A percentile compares a stretch with the other conserved stretches of the same genome.
Evolutionary conservation across 2,329 filamentous ascomycete genomes (phyloP).

Genomic region (Huntiella abstrusa): DNA sequence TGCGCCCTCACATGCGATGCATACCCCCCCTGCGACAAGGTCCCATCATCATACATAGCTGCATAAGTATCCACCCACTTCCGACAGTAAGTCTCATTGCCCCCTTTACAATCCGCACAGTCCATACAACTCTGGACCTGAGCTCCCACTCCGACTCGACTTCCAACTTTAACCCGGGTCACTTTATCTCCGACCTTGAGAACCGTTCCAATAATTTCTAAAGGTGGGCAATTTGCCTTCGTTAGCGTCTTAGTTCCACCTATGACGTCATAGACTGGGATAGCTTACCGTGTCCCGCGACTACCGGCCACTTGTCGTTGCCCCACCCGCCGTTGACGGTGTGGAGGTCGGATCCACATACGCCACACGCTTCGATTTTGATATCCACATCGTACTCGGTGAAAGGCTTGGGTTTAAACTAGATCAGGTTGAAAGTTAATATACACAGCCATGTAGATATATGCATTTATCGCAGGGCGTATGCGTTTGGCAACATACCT

Average conservation of each 20-base stretch:
- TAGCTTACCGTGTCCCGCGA: conserved; percentile 34
- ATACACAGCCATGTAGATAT: neutral
- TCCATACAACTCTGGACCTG: conserved; percentile 46
- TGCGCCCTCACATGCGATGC: conserved; percentile 50
- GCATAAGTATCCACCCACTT: conserved; percentile 42
- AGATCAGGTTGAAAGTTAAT: neutral
- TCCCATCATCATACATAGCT: conserved; percentile 37
- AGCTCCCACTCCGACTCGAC: conserved; percentile 51
- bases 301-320: conserved; percentile 34
- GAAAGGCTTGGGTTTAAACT: conserved; percentile 74
- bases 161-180: conserved; percentile 35
- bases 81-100: conserved; percentile 52
- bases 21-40: conserved; percentile 43
- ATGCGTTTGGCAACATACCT: neutral
- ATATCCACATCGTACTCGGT: conserved; percentile 64
- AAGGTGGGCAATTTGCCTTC: neutral
- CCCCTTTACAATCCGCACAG: conserved; percentile 45
- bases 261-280: conserved; percentile 24
- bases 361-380: conserved; percentile 58
- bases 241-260: conserved; percentile 16
- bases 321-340: conserved; percentile 47
- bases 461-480: neutral
- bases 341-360: conserved; percentile 50
- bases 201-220: conserved; percentile 46
- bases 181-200: conserved; percentile 47